These are phyloP conservation scores for Clausena lansium DNA, from an alignment of 345 rosid species.

Conservation along the genomic window DNA sequence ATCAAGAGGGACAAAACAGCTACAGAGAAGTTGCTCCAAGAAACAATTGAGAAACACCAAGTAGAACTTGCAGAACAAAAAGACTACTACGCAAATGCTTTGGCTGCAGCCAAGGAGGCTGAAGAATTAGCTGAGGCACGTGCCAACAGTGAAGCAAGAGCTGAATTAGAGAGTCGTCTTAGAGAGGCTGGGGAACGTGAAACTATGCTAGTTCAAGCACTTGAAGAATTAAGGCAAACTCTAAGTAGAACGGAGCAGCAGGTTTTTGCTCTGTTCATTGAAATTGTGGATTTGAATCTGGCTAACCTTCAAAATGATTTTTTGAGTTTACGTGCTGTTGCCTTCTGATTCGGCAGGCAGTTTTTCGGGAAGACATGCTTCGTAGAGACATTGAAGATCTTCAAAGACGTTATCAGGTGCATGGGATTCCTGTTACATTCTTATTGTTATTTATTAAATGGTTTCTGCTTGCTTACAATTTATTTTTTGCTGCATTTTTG, in stretches of 20 bases:
- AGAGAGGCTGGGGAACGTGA: constrained; percentile 96
- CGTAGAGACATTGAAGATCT: constrained; percentile 84
- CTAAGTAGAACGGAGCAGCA: constrained; percentile 91
- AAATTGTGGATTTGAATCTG: constrained; percentile 11
- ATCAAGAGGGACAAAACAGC: constrained; percentile 88
- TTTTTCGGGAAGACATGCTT: constrained; percentile 75
- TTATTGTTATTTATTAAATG: constrained; percentile 1
- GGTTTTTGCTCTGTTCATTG: constrained; percentile 45
- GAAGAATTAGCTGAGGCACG: constrained; percentile 90
- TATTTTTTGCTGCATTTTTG: constrained; percentile 11
- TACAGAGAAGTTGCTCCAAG: constrained; percentile 90
- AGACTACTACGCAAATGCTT: constrained; percentile 80
- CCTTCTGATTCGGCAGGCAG: constrained; percentile 49
- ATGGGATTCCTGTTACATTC: constrained; percentile 14
- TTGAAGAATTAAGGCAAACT: constrained; percentile 92
- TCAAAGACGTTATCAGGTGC: constrained; percentile 90
- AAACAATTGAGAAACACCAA: constrained; percentile 94
- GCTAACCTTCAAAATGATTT: constrained; percentile 6
- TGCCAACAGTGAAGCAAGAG: constrained; percentile 84
- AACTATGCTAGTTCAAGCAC: constrained; percentile 88
- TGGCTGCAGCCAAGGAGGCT: constrained; percentile 93
- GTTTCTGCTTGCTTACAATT: constrained; percentile 11
- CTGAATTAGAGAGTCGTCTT: constrained; percentile 79
- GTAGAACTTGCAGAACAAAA: constrained; percentile 77
- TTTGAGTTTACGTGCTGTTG: constrained; percentile 13